phyloP scores from a whole-genome alignment of 306 rosid species.

The Fragaria nilgerrensis region DNA sequence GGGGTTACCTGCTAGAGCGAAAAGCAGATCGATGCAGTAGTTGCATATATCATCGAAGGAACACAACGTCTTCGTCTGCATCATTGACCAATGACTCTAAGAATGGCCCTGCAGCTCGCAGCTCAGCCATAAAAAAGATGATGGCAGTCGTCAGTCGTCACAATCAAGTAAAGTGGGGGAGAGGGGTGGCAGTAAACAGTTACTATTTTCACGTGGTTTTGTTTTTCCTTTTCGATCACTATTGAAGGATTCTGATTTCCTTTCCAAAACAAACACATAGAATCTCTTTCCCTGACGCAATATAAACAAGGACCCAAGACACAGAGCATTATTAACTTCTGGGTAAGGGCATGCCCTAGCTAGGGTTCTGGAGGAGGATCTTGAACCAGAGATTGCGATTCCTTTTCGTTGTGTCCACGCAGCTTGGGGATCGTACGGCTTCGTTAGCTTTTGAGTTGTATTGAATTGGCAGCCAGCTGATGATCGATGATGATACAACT shows the following conservation, averaged over 20 bases:
- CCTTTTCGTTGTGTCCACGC: background rate
- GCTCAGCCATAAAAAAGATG: background rate
- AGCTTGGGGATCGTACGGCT: conserved; percentile 9
- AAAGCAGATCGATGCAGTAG: background rate
- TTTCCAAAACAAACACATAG: conserved; percentile 1
- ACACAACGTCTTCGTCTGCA: background rate
- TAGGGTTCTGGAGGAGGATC: background rate
- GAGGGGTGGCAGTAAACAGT: background rate
- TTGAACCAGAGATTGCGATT: conserved; percentile 2
- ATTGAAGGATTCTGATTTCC: background rate
- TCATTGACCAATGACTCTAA: background rate
- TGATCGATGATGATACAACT: conserved; percentile 1
- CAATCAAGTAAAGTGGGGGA: background rate
- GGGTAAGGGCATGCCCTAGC: conserved; percentile 5
- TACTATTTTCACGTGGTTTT: conserved; percentile 6
- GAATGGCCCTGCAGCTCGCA: background rate
- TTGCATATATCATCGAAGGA: background rate
- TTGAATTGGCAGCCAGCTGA: conserved; percentile 5
- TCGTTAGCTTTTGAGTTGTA: background rate
- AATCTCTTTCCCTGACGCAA: conserved; percentile 2
- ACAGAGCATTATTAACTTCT: background rate
- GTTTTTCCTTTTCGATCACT: background rate
- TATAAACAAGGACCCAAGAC: background rate
- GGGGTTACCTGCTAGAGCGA: conserved; percentile 8
- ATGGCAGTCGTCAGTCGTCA: background rate